Percentiles rank a stretch among this genome's conserved stretches.
Conservation (phyloP, 75 land plant species). For the Adiantum capillusveneris region DNA sequence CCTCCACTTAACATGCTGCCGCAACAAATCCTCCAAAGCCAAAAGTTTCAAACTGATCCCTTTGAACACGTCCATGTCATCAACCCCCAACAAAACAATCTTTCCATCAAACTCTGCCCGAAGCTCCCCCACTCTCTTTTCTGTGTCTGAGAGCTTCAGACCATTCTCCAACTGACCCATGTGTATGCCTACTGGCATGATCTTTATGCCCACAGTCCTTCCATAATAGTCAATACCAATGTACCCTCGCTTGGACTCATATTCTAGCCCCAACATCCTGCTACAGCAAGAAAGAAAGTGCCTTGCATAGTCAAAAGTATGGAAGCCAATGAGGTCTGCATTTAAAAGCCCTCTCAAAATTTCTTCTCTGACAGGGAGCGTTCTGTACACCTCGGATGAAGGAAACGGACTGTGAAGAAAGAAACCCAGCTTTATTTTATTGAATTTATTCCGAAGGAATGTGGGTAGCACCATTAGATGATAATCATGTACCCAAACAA, state of each 20-base stretch:
- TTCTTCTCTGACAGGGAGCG: conserved; percentile 35
- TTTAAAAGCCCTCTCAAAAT: conserved; percentile 26
- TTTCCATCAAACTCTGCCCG: conserved; percentile 49
- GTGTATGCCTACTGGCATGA: conserved; percentile 45
- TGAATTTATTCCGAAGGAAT: conserved; percentile 35
- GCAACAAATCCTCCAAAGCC: conserved; percentile 62
- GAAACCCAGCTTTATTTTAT: conserved; percentile 36
- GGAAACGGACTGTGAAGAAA: conserved; percentile 49
- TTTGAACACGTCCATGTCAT: conserved; percentile 84
- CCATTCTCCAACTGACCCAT: conserved; percentile 64
- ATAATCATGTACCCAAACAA: conserved; percentile 46
- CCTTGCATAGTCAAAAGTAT: conserved; percentile 38
- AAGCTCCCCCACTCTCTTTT: conserved; percentile 44
- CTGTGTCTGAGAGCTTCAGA: conserved; percentile 38
- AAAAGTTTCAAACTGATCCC: conserved; percentile 75
- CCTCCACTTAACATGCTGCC: conserved; percentile 33
- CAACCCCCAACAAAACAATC: conserved; percentile 40
- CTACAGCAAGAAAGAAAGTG: conserved; percentile 42
- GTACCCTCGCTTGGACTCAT: conserved; percentile 48
- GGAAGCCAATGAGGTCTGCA: conserved; percentile 34
- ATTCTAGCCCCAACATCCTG: conserved; percentile 31
- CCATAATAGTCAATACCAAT: conserved; percentile 51
- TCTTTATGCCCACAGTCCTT: conserved; percentile 38
- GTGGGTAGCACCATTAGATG: conserved; percentile 48
- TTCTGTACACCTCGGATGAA: conserved; percentile 38